These are phyloP conservation scores for Xylaria multiplex DNA, from an alignment of 2,329 filamentous ascomycete genomes.

Conservation along the genomic window DNA sequence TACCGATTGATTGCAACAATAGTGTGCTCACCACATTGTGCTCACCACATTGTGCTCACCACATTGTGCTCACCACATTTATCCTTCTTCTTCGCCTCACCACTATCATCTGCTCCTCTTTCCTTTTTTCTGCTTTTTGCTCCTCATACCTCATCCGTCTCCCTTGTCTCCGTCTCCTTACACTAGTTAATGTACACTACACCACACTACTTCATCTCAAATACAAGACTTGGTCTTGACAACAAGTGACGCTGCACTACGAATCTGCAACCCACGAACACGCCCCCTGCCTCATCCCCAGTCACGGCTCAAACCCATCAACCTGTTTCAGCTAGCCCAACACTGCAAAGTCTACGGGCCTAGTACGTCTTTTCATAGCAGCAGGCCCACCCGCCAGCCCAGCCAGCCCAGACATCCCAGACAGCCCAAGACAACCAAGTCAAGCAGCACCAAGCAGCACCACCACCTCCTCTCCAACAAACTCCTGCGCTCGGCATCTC, in stretches of 20 bases:
- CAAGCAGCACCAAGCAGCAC: too few relatives aligned
- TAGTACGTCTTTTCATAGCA: conserved; percentile 38
- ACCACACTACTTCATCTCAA: background rate
- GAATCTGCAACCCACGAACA: conserved; percentile 23
- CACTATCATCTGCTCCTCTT: too few relatives aligned
- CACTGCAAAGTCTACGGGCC: conserved; percentile 39
- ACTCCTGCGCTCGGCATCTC: conserved; percentile 33
- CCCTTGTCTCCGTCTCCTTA: background rate
- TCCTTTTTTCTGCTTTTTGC: too few relatives aligned
- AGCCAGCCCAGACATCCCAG: background rate
- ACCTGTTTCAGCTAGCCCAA: conserved; percentile 51
- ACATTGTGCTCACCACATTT: too few relatives aligned
- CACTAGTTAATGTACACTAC: background rate
- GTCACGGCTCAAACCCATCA: conserved; percentile 51
- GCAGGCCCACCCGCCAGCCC: conserved; percentile 16
- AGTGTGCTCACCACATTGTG: too few relatives aligned
- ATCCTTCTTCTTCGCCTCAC: too few relatives aligned
- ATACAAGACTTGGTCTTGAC: background rate
- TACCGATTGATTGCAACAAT: too few relatives aligned
- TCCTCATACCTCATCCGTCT: background rate
- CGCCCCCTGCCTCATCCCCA: conserved; percentile 44
- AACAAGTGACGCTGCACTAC: background rate
- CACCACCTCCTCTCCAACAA: background rate
- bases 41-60: too few relatives aligned
- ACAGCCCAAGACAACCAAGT: too few relatives aligned